Base-by-base conservation (phyloP, 306 rosid genomes). In the Luffa aegyptiaca region DNA sequence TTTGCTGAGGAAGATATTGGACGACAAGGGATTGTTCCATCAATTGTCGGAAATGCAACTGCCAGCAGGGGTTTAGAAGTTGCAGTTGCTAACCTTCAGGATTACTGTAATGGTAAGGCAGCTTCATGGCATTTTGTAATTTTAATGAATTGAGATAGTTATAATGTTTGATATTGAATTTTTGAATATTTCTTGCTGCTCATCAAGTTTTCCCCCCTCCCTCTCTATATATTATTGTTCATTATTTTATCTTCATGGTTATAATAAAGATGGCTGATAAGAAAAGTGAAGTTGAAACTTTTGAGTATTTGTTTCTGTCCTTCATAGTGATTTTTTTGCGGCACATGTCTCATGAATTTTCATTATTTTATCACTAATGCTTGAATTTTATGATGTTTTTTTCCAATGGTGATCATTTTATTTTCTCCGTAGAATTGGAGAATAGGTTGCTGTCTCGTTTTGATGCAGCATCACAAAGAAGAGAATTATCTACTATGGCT, bases 1-100 rank as follows among this genome's bases (percentile, higher is more conserved):
- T 94, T 94, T 88, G 98, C 98, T 48, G 98, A 94, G 87, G 98
- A 94, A 88, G 98, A 94, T 88, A 86, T 92, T 35, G 98, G 97
- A 84, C 87, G 93, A 81, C 97, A 86, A 81, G 90, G 96, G 49
- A 80, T 93, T 88, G 91, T 73, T 52, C 87, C 91, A 78, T 86
- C 97, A 80, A 89, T 84, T 31, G 64, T 86, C 82, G 97, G 98
- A 77, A 94, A 89, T 85, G 96, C 96, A 82, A 75, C 93, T 37
- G 97, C 98, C 83, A 90, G 96, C 88, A 84, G 97, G 84, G 98
- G 98, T 83, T 86, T 94, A 86, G 98, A 92, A 88, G 98, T 91
- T 85, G 98, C 98, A 5, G 98, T 92, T 80, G 93, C 93, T 82
- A 94, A 94, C 84, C 93, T 94, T 84, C 98, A 94, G 89, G 98